Evolutionary conservation across 495 filamentous ascomycete species (phyloP).

Genomic region (Astrothelium macrocarpum): DNA sequence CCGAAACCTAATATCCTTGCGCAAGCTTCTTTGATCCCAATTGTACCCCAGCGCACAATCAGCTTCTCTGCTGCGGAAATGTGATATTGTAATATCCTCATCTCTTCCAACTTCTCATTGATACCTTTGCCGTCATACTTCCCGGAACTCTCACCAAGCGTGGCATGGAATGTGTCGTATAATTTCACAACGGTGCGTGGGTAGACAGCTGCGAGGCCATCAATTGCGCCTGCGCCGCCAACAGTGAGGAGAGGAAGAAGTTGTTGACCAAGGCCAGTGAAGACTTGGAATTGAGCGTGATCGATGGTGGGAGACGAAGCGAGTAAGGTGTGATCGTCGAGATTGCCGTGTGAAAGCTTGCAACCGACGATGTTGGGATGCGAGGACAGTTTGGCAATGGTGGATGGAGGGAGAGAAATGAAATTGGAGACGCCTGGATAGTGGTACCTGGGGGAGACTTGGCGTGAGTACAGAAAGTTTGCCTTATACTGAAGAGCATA

Average conservation of each 20-base stretch:
- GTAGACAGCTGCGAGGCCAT: conserved; percentile 53
- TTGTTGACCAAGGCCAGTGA: conserved; percentile 58
- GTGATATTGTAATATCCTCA: conserved; percentile 44
- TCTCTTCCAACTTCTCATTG: conserved; percentile 25
- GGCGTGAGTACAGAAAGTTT: not conserved
- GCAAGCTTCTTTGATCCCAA: conserved; percentile 55
- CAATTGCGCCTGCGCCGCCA: conserved; percentile 53
- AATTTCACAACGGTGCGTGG: conserved; percentile 49
- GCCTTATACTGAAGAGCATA: not conserved
- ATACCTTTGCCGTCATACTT: conserved; percentile 18
- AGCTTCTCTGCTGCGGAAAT: conserved; percentile 51
- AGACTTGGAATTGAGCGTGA: conserved; percentile 46
- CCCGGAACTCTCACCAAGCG: conserved; percentile 27
- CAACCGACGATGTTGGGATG: conserved; percentile 56
- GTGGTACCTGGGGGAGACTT: conserved; percentile 41
- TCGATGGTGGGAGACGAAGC: conserved; percentile 40
- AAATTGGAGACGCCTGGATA: conserved; percentile 59
- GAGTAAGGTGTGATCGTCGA: conserved; percentile 52
- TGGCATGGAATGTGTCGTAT: conserved; percentile 35
- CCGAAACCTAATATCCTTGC: conserved; percentile 46
- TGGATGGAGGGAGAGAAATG: conserved; percentile 44
- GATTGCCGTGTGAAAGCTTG: conserved; percentile 59
- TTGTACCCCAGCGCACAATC: conserved; percentile 44
- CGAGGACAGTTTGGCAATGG: conserved; percentile 43
- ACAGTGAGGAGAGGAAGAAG: conserved; percentile 50